Base-by-base conservation (phyloP, 1,284 basidiomycete species). In the Ceratobasidium sp. region DNA sequence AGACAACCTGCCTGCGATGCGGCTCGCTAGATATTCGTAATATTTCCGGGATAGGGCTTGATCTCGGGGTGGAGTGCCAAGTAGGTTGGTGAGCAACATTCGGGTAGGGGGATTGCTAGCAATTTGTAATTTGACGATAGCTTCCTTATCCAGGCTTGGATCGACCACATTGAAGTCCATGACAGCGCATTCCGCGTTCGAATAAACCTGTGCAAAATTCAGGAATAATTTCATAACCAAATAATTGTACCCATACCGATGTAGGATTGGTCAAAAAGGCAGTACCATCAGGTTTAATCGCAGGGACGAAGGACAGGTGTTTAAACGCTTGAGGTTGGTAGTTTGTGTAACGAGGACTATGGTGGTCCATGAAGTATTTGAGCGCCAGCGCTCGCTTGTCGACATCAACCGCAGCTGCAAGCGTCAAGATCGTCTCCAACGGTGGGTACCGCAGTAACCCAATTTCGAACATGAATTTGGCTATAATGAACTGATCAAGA, bases 391-490 rank as follows among this genome's bases (percentile, higher is more conserved):
- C 79, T 22, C 88, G 86, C 62, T 87, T 80, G 78, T 81, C 79
- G 13, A 81, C 74, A 76, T 92, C 85, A 2, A 82, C 58, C 75
- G 84, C 84, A 0, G 91, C 86, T 49, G 93, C 94, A 9, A 96
- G 84, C 6, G 84, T 82, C 16, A 97, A 84, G 7, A 96, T 81
- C 0, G 85, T 85, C 8, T 88, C 84, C 41, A 97, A 81, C 0
- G 92, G 88, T 0, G 96, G 96, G 76, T 85, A 86, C 4, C 89
- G 87, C 56, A 85, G 86, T 22, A 99, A 83, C 1, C 96, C 97
- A 16, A 99, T 84, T 6, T 87, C 85, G 81, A 89, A 92, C 29
- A 98, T 83, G 77, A 98, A 89, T 79, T 92, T 94, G 0, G 95
- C 97, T 95, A 79, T 34, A 24, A 78, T 74, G 74, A 43, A 63